Evolutionary conservation across 208 protist species (phyloP).

Genomic region (Naegleria lovaniensis): DNA sequence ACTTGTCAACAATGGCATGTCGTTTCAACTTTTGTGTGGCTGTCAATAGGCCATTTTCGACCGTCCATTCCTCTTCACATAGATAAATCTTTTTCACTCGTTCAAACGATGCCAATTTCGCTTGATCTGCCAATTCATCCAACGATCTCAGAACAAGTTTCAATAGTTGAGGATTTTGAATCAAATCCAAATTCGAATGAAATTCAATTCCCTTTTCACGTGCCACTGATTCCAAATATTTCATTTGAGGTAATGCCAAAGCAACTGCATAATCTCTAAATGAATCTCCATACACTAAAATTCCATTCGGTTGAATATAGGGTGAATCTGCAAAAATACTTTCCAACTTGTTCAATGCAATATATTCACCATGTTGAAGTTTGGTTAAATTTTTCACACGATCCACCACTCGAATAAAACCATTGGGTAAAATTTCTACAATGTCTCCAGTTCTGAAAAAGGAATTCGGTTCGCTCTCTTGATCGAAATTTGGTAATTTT

Average conservation of each 20-base stretch:
- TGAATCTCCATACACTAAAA: neutral
- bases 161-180: neutral
- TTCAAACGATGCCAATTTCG: neutral
- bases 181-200: neutral
- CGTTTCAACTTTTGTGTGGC: conserved; percentile 70
- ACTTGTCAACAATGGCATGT: conserved; percentile 55
- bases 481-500: neutral
- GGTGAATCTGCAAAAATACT: neutral
- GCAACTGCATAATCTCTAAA: neutral
- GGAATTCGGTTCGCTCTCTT: conserved; percentile 35
- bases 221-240: neutral
- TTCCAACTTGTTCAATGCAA: conserved; percentile 16
- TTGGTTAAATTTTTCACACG: conserved; percentile 26
- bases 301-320: neutral
- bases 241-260: neutral
- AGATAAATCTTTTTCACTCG: neutral
- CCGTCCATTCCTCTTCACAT: conserved; percentile 62
- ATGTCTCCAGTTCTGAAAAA: conserved; percentile 27
- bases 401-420: conserved; percentile 9
- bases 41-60: conserved; percentile 66
- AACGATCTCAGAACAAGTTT: neutral
- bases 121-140: neutral
- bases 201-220: neutral
- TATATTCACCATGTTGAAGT: neutral
- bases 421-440: neutral